Evolutionary conservation across 176 grass and related monocot genomes (phyloP), one percentile per base, ranked within the genome.

Genomic region (Hordeum vulgare): DNA sequence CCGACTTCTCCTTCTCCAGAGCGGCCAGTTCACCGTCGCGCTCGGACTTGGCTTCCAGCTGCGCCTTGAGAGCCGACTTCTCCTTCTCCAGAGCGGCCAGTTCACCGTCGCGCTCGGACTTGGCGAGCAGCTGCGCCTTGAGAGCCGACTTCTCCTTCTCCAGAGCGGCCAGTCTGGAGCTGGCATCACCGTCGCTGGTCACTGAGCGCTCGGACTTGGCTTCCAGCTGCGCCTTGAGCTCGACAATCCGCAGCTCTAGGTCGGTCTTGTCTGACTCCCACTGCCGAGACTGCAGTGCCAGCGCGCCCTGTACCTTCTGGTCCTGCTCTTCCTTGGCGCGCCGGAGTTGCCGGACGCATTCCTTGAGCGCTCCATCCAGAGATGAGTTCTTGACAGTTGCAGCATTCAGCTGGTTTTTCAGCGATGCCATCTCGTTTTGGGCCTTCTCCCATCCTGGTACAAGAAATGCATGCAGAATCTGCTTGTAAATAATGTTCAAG

Each of bases 371-470:
- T 28, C 84, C 88, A 39, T 99, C 91, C 1, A 96, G 83, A 44
- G 81, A 54, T 11, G 74, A 60, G 85, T 92, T 94, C 76, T 79
- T 98, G 63, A 80, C 34, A 66, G 81, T 67, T 87, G 87, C 76
- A 71, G 78, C 82, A 51, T 84, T 82, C 71, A 96, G 88, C 83
- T 91, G 97, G 14, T 81, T 74, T 66, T 92, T 99, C 65, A 99
- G 62, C 25, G 73, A 68, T 8, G 76, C 78, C 65, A 89, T 92
- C 87, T 99, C 93, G 72, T 89, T 91, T 74, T 94, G 86, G 12
- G 97, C 97, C 37, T 91, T 99, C 78, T 99, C 97, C 97, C 93
- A 99, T 76, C 93, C 94, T 97, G 77, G 29, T 15, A 65, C 2
- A 23, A 65, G 57, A 70, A 78, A 81, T 27, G 14, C 21, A 51